Base-by-base conservation (phyloP, 140 eudicot genomes). In the Ambrosia hybrid region DNA sequence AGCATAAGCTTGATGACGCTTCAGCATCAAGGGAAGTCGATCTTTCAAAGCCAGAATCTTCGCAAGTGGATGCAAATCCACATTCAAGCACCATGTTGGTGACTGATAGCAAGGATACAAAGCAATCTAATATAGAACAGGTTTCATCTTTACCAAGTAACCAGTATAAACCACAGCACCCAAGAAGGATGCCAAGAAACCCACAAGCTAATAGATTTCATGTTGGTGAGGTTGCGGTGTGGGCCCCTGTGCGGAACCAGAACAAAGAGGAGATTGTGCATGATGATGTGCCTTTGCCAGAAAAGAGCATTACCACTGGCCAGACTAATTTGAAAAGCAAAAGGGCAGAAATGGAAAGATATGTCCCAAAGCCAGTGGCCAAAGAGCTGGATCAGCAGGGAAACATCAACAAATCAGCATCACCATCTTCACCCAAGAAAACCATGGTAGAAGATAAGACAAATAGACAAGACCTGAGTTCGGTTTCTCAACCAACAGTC, bases 291-390 rank as follows among this genome's bases (percentile, higher is more conserved):
- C 17, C 76, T 58, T 11, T 78, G 55, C 60, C 84, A 46, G 77
- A 75, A 51, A 86, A 80, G 77, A 68, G 33, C 33, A 68, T 69
- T 68, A 73, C 65, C 72, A 11, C 73, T 3, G 87, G 57, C 4
- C 95, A 82, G 73, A 79, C 53, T 83, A 90, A 79, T 75, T 68
- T 78, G 39, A 90, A 88, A 77, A 87, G 83, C 84, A 94, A 82
- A 84, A 89, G 97, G 83, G 99, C 99, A 26, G 99, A 94, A 84
- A 90, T 94, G 87, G 99, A 90, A 76, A 82, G 99, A 72, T 94
- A 90, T 68, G 85, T 90, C n/a, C 96, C 97, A 1, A 94, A 94
- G 78, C 88, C 93, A 11, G 97, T 86, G 60, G 93, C 89, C 3
- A 88, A 91, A 85, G 96, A 88, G 80, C 83, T 88, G n/a, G 84